Base-by-base conservation (phyloP, 1,284 basidiomycete genomes). In the Ustilago trichophora region DNA sequence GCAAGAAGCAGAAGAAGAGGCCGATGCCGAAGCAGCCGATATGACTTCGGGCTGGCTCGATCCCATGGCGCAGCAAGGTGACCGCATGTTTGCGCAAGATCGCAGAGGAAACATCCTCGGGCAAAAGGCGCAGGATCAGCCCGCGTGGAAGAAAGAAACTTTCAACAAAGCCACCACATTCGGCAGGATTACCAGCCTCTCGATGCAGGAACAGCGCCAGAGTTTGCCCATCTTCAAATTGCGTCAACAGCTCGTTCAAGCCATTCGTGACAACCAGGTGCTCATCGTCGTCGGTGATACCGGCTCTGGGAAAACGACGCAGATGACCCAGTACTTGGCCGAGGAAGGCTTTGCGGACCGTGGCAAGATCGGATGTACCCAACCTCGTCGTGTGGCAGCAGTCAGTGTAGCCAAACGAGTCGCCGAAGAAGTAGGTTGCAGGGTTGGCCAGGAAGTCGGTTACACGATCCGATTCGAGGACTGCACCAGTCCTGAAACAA, bases 401-500 rank as follows among this genome's bases (percentile, higher is more conserved):
- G 96, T 98, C 87, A 97, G 93, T n/a, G 95, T 98, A 6, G 95
- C 95, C 13, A 98, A 98, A 82, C 93, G 95, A 84, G 95, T 99
- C 0, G 87, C 94, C 0, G 96, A 98, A 82, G 95, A 98, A 83
- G 93, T 98, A 3, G 96, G 95, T 7, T 97, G 94, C 83, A 88
- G 95, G 9, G 85, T 99, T 5, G 95, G 95, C 9, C 91, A 95
- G 77, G 95, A 98, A 83, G 95, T 99, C 57, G 95, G 95, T 2
- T 99, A 99, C 82, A 92, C 91, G 5, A 97, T 99, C 75, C 94
- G 96, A 84, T 99, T 99, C 83, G 95, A 99, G 84, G 96, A 98
- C 83, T 93, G 93, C 82, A 98, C 95, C 4, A 90, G 91, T 77
- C 92, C 95, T 0, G 96, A 98, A 82, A 98, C 95, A 11, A 89